These are phyloP conservation scores for Delonix regia DNA, from an alignment of 306 rosid species.

Conservation along the genomic window DNA sequence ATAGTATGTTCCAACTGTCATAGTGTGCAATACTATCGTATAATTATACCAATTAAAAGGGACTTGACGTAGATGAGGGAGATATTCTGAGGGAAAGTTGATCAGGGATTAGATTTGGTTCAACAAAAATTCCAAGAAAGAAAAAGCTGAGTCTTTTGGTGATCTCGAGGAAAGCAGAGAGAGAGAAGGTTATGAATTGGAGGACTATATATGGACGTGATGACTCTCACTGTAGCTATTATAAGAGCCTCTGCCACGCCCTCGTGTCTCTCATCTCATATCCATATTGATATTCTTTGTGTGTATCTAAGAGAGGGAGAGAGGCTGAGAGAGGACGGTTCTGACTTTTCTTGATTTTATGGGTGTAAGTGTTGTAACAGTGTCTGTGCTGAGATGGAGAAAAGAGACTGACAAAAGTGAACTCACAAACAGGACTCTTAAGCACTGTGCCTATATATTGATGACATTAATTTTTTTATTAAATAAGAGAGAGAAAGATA, in stretches of 20 bases:
- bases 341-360: conserved; percentile 48
- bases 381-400: conserved; percentile 40
- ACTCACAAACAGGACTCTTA: conserved; percentile 39
- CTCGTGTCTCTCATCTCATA: conserved; percentile 37
- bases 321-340: conserved; percentile 24
- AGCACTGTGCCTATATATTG: conserved; percentile 41
- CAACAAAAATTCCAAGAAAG: conserved; percentile 49
- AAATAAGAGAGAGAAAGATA: conserved; percentile 4
- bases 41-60: conserved; percentile 25
- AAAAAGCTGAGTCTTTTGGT: conserved; percentile 45
- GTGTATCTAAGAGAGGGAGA: conserved; percentile 38
- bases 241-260: conserved; percentile 35
- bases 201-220: conserved; percentile 52
- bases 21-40: not conserved
- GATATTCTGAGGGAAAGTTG: conserved; percentile 46
- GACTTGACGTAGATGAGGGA: conserved; percentile 35
- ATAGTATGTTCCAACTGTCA: conserved; percentile 32
- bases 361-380: conserved; percentile 40
- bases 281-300: conserved; percentile 35
- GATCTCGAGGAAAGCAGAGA: conserved; percentile 56
- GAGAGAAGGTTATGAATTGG: conserved; percentile 51
- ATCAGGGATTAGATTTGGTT: conserved; percentile 54
- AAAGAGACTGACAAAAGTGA: conserved; percentile 52
- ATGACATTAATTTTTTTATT: conserved; percentile 6
- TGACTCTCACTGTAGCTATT: conserved; percentile 25